Evolutionary conservation across 306 rosid genomes (phyloP).

Genomic region (Sicyos edulis): DNA sequence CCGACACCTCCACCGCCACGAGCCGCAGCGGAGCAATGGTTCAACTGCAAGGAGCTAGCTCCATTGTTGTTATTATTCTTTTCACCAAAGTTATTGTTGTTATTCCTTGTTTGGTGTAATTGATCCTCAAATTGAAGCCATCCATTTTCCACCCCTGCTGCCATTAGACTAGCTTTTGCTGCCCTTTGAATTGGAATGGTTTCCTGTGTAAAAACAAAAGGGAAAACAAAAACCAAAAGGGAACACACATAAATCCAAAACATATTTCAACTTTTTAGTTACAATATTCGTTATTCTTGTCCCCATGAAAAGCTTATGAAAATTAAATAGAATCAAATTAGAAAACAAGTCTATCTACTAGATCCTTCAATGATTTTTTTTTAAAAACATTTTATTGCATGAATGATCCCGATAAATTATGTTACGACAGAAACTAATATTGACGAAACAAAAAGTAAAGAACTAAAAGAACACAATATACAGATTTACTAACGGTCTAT

Average conservation of each 20-base stretch:
- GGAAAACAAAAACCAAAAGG: neutral
- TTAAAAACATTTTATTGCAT: no score
- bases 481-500: no score
- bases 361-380: no score
- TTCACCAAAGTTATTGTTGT: no score
- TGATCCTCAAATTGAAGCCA: slow-evolving; percentile 70
- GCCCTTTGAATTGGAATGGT: slow-evolving; percentile 52
- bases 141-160: slow-evolving; percentile 57
- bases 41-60: slow-evolving; percentile 87
- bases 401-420: no score
- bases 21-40: slow-evolving; percentile 31
- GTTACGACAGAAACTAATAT: no score
- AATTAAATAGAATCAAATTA: neutral
- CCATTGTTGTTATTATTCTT: slow-evolving; percentile 77
- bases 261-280: slow-evolving; percentile 18
- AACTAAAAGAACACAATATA: no score
- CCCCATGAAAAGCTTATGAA: neutral
- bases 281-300: neutral
- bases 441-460: no score
- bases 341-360: no score
- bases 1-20: slow-evolving; percentile 16
- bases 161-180: slow-evolving; percentile 38
- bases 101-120: slow-evolving; percentile 45
- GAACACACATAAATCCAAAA: slow-evolving; percentile 21
- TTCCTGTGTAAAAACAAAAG: slow-evolving; percentile 39